These are phyloP conservation scores for Chenopodium formosanum DNA, from an alignment of 148 eudicot genomes.

Conservation along the genomic window DNA sequence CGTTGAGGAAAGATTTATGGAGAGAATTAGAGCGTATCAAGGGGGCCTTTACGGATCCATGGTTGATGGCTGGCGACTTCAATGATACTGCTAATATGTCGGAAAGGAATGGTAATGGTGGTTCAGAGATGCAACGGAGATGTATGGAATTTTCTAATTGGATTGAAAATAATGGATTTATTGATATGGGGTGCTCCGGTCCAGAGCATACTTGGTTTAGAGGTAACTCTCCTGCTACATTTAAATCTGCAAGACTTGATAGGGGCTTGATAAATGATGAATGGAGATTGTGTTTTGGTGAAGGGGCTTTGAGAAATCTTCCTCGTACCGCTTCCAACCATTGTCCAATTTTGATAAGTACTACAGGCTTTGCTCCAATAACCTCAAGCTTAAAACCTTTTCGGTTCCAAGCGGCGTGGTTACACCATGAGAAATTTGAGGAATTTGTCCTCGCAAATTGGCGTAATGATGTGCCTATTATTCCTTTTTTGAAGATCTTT, in stretches of 20 bases:
- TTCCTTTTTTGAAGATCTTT: no score
- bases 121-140: background rate
- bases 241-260: background rate
- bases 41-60: background rate
- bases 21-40: background rate
- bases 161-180: background rate
- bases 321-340: background rate
- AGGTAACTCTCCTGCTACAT: background rate
- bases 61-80: background rate
- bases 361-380: background rate
- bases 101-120: background rate
- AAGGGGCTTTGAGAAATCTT: background rate
- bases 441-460: background rate
- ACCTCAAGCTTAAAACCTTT: background rate
- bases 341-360: background rate
- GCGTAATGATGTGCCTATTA: background rate
- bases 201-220: background rate
- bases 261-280: background rate
- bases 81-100: background rate
- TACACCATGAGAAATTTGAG: background rate
- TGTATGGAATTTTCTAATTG: background rate
- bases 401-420: background rate
- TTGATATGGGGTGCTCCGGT: background rate
- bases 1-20: background rate
- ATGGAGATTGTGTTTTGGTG: background rate